Evolutionary conservation across 225 moss, liverwort and hornwort genomes (phyloP), one percentile per base, ranked within the genome.

Genomic region (Physcomitrium patens): DNA sequence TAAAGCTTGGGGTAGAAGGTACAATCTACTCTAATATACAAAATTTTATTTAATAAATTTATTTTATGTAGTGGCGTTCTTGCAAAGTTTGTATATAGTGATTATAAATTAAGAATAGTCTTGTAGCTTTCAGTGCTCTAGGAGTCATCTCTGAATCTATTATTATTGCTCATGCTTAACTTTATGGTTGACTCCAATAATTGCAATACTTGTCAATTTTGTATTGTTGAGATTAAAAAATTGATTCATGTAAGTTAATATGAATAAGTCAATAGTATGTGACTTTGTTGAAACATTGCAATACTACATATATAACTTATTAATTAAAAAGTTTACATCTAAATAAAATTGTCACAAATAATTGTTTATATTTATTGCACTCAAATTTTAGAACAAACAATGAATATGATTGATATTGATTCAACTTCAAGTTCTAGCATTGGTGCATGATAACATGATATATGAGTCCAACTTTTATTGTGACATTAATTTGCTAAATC

Each of bases 401-500:
- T 41, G 53, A 41, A 31, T 62, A 26, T 52, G 15, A 12, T 58
- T 15, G 18, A 54, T 73, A 22, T n/a, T 19, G 46, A 48, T 71
- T 66, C 17, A 70, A 75, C 50, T 69, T 68, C 87, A 96, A 92
- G 96, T 96, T 59, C 94, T 92, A 23, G 82, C 89, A 70, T 89
- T 96, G 85, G 78, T 96, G 55, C 96, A 96, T 81, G 94, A 94
- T 73, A 92, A 96, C 77, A 94, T 96, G 46, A 77, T 96, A 48
- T 94, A 96, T 80, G 88, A 92, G 70, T 85, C 96, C 59, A 84
- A 92, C 67, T 86, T 88, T 58, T 91, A 94, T 51, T 83, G 94
- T 79, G 96, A 94, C 53, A 87, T 94, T 60, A 78, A 87, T 72
- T 94, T 94, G 19, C 80, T 96, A n/a, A 96, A 96, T 76, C 77